Base-by-base conservation (phyloP, 257 asterid genomes). In the Misopates orontium region DNA sequence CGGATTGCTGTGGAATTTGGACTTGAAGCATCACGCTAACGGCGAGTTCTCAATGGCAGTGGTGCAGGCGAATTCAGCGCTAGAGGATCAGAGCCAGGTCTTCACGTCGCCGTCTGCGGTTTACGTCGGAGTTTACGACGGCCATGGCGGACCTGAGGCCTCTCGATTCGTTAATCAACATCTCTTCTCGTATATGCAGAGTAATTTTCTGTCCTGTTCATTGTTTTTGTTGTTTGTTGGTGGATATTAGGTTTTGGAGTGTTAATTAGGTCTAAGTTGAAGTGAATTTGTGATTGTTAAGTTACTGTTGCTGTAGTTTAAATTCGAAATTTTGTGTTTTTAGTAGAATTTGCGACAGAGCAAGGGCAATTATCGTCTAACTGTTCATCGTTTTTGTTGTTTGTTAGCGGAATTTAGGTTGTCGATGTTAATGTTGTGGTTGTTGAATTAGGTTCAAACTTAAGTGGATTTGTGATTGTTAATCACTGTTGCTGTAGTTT, bases 131-230 rank as follows among this genome's bases (percentile, higher is more conserved):
- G 95, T 92, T 44, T 92, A 92, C 81, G 98, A 92, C 64, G 97
- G 98, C 16, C 98, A 92, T 32, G 98, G 98, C 18, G 98, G 98
- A 17, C 93, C 96, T 5, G 97, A 89, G 81, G 96, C 98, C 20
- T 84, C 98, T 25, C 89, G 95, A 21, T 92, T 92, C 71, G 87
- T 92, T 59, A 89, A 86, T 58, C 81, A 79, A 64, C 91, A 84
- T 62, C 93, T 89, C 69, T 85, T 92, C 58, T 84, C 92, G 57
- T 82, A 89, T 72, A 63, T 92, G 22, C 93, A 80, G 54, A 87
- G 98, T 92, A 79, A 54, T 51, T 11, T 10, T 39, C 28, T 23
- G 32, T 10, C 19, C 0, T 60, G 59, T 44, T 47, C 36, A 23
- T 17, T 12, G 9, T n/a, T 1, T n/a, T 47, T 11, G 9, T 47